Conservation (phyloP, 306 rosid species). For the Sicyos edulis region DNA sequence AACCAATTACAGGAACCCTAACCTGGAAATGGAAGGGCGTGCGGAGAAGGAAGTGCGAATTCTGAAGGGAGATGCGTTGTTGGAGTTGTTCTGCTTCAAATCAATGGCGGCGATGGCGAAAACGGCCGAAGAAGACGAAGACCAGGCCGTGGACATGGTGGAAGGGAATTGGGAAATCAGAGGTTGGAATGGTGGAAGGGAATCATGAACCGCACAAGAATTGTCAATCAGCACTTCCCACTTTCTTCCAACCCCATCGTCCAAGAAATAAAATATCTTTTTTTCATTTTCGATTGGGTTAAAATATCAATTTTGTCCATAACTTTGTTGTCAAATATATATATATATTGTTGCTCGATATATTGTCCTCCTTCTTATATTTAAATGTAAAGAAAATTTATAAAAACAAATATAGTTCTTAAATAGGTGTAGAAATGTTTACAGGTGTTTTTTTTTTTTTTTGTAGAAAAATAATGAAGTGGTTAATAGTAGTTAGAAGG, state of each 20-base stretch:
- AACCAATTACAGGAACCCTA: neutral
- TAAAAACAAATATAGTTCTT: too few relatives aligned
- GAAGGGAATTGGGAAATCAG: neutral
- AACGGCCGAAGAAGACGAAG: conserved; percentile 29
- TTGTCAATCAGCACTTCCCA: neutral
- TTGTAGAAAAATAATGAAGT: too few relatives aligned
- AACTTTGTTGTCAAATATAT: too few relatives aligned
- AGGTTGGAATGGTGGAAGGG: neutral
- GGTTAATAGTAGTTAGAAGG: too few relatives aligned
- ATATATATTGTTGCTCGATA: too few relatives aligned
- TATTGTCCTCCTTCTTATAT: too few relatives aligned
- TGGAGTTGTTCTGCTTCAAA: conserved; percentile 19
- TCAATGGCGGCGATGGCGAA: conserved; percentile 29
- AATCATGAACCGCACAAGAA: neutral
- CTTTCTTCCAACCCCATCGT: neutral
- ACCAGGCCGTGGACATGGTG: conserved; percentile 33
- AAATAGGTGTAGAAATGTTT: too few relatives aligned
- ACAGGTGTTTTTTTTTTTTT: too few relatives aligned
- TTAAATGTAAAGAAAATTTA: too few relatives aligned
- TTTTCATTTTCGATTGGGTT: too few relatives aligned
- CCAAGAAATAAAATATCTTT: neutral
- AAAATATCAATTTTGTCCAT: too few relatives aligned
- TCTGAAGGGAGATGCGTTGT: conserved; percentile 21
- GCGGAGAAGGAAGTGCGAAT: conserved; percentile 22
- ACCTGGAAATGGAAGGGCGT: conserved; percentile 43